Base-by-base conservation (phyloP, 225 moss, liverwort and hornwort genomes). In the Asterella californica region DNA sequence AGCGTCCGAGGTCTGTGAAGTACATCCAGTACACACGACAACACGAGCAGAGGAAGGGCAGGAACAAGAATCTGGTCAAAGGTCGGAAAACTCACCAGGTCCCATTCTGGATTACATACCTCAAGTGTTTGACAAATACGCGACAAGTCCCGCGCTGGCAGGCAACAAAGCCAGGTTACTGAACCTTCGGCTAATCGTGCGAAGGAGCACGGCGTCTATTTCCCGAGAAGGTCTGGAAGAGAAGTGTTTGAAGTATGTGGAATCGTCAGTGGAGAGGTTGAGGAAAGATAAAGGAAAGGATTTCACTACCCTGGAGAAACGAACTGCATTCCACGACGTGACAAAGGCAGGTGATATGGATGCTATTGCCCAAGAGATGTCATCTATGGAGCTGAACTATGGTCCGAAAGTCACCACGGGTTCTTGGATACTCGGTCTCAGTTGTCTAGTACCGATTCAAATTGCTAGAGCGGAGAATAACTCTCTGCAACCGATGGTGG, bases 401-500 rank as follows among this genome's bases (percentile, higher is more conserved):
- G 17, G 4, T 5, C 21, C 17, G 7, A 22, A 8, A 15, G 34
- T 34, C 32, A 14, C 2, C 4, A 78, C 84, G 84, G 88, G 91
- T 0, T 33, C 15, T 0, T 92, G 91, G 91, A 60, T 89, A 37
- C 83, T 69, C 10, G 71, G 37, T 4, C 70, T 91, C 4, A 34
- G 90, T 25, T 88, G 90, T 68, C 48, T 91, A 0, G 91, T 92
- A 0, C 91, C 91, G 0, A 69, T 92, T 32, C 91, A 90, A n/a
- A n/a, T n/a, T 25, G 87, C 90, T 0, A 64, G 90, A 73, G 91
- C 91, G 27, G 91, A 92, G 62, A 88, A 90, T 4, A 92, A 92
- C 66, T 72, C 62, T 8, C 59, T 90, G 85, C 88, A 85, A 62
- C 92, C 92, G 1, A 90, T 90, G 57, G 65, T 81, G 6, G 87